A percentile compares a stretch with the other conserved stretches of the same genome.
phyloP scores from a whole-genome alignment of 2,329 filamentous ascomycete species.

The Xylariaceae sp. region DNA sequence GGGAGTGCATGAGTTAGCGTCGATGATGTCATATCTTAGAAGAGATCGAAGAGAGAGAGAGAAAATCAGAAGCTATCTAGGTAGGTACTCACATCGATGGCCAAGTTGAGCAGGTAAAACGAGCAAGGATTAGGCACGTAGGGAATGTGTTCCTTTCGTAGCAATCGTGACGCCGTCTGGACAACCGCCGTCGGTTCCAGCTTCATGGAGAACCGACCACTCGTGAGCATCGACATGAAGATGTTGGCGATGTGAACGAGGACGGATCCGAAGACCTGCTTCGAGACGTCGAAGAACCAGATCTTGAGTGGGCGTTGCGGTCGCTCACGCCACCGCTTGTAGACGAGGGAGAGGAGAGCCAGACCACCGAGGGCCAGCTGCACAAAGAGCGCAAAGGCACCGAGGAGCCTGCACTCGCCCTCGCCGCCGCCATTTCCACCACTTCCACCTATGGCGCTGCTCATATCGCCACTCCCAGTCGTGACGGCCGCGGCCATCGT shows the following conservation, averaged over 20 bases:
- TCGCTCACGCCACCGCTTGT: slow-evolving; percentile 86
- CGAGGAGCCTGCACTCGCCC: slow-evolving; percentile 81
- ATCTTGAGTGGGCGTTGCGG: slow-evolving; percentile 91
- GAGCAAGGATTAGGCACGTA: slow-evolving; percentile 89
- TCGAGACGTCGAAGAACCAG: slow-evolving; percentile 96
- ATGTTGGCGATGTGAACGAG: slow-evolving; percentile 90
- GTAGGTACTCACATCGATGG: slow-evolving; percentile 73
- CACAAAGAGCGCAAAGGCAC: slow-evolving; percentile 84
- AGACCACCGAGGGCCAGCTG: slow-evolving; percentile 80
- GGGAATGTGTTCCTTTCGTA: slow-evolving; percentile 41
- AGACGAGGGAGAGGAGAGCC: slow-evolving; percentile 81
- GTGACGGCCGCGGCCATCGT: slow-evolving; percentile 21
- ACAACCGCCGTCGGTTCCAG: slow-evolving; percentile 41
- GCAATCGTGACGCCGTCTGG: slow-evolving; percentile 34
- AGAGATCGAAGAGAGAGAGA: neutral
- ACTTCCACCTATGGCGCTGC: neutral
- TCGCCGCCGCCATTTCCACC: slow-evolving; percentile 38
- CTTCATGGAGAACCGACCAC: slow-evolving; percentile 70
- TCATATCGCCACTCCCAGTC: slow-evolving; percentile 35
- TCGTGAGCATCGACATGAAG: slow-evolving; percentile 93
- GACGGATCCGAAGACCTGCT: slow-evolving; percentile 92
- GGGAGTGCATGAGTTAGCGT: slow-evolving; percentile 2
- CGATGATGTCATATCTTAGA: slow-evolving; percentile 4
- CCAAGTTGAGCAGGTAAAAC: slow-evolving; percentile 90
- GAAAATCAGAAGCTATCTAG: no score